Evolutionary conservation across 75 land plant species (phyloP).

Genomic region (Chamaecyparis obtusa): DNA sequence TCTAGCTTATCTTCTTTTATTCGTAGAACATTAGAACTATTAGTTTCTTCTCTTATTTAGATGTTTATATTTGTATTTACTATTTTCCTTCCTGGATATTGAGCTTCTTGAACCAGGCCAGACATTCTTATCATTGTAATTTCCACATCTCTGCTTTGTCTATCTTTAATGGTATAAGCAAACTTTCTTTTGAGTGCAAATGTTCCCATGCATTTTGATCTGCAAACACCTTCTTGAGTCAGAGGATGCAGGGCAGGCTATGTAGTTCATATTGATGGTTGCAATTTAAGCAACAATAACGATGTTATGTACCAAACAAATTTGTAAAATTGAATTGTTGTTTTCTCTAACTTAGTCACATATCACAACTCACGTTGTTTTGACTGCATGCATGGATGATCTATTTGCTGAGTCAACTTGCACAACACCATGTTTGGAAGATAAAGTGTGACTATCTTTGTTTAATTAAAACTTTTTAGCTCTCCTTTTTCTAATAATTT

Average conservation of each 20-base stretch:
- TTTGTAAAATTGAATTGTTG: not conserved
- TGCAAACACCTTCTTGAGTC: not conserved
- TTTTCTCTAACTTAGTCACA: too few species aligned
- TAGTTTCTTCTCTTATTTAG: not conserved
- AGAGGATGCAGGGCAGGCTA: not conserved
- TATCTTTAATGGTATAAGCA: not conserved
- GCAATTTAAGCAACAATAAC: not conserved
- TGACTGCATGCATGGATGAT: too few species aligned
- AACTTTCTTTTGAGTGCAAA: not conserved
- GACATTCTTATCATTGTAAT: not conserved
- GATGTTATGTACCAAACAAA: not conserved
- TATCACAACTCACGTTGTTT: too few species aligned
- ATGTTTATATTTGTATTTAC: not conserved
- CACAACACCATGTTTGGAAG: too few species aligned
- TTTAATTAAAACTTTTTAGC: not conserved
- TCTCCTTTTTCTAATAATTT: not conserved
- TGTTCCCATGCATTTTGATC: not conserved
- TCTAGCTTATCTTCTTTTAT: too few species aligned
- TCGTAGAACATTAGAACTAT: not conserved
- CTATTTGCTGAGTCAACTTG: too few species aligned
- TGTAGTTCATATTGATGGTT: not conserved
- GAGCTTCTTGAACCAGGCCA: not conserved
- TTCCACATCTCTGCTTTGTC: not conserved
- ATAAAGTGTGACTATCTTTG: too few species aligned
- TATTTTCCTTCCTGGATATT: not conserved